Base-by-base conservation (phyloP, 2,329 filamentous ascomycete genomes). In the Ophioceras dolichostomum region DNA sequence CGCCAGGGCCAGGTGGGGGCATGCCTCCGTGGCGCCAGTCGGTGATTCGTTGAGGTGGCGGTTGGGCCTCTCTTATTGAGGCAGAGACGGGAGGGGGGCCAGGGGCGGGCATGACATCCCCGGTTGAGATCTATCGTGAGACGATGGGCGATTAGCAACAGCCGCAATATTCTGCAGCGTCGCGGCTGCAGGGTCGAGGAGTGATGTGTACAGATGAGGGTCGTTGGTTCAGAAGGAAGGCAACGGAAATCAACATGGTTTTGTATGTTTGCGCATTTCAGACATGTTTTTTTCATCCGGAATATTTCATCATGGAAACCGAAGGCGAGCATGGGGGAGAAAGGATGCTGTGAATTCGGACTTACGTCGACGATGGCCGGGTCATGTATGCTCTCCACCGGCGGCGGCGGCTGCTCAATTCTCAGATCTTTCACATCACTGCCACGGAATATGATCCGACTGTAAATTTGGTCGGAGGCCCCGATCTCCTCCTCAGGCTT, bases 151-250 rank as follows among this genome's bases (percentile, higher is more conserved):
- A n/a, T n/a, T n/a, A n/a, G n/a, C n/a, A n/a, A n/a, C n/a, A n/a
- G n/a, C n/a, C n/a, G n/a, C n/a, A n/a, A n/a, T n/a, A n/a, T n/a
- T n/a, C n/a, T n/a, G n/a, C n/a, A n/a, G n/a, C n/a, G n/a, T n/a
- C n/a, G n/a, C n/a, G n/a, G n/a, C n/a, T n/a, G n/a, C n/a, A n/a
- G n/a, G n/a, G n/a, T n/a, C n/a, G n/a, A n/a, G n/a, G n/a, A n/a
- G n/a, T n/a, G n/a, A n/a, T n/a, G n/a, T n/a, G n/a, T n/a, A n/a
- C n/a, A n/a, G n/a, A n/a, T n/a, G n/a, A n/a, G n/a, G n/a, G n/a
- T n/a, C n/a, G n/a, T n/a, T n/a, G n/a, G 54, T 78, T 94, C 87
- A 95, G 87, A 94, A 95, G 88, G 88, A 95, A 95, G 88, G 87
- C 88, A 95, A 94, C 88, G 87, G 88, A 94, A 80, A 83, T 80